These are phyloP conservation scores for Clarireedia paspali DNA, from an alignment of 2,329 filamentous ascomycete species.

Conservation along the genomic window DNA sequence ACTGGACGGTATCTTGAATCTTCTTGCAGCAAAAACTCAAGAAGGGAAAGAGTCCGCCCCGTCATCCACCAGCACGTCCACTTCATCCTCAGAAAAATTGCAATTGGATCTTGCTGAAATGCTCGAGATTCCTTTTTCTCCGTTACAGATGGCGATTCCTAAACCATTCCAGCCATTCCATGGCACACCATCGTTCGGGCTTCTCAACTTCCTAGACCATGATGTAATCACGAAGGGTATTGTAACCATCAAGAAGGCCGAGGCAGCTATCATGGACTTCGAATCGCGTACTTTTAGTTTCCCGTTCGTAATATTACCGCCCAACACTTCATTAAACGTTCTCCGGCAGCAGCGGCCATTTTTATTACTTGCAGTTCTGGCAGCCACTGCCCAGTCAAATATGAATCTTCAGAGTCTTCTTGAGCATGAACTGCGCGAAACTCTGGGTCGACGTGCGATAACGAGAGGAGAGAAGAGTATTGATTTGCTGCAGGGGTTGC, in stretches of 20 bases:
- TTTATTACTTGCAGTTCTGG: constrained; percentile 45
- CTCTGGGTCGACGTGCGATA: constrained; percentile 48
- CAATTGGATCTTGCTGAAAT: constrained; percentile 1
- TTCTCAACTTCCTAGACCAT: constrained; percentile 18
- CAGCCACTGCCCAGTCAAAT: constrained; percentile 40
- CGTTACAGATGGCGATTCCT: not conserved
- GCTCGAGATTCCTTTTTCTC: not conserved
- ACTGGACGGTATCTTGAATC: constrained; percentile 20
- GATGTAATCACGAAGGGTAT: constrained; percentile 15
- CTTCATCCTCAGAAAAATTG: not conserved
- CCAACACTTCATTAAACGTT: constrained; percentile 38
- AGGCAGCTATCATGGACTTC: constrained; percentile 14
- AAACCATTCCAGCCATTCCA: constrained; percentile 34
- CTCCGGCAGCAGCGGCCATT: constrained; percentile 41
- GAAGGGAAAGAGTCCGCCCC: constrained; percentile 7
- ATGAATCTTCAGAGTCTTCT: constrained; percentile 46
- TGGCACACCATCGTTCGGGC: constrained; percentile 39
- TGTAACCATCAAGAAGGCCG: constrained; percentile 12
- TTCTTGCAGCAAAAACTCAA: constrained; percentile 12
- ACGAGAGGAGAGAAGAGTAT: constrained; percentile 48
- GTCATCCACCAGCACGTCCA: not conserved
- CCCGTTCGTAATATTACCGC: constrained; percentile 24
- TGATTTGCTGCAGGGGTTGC: constrained; percentile 48
- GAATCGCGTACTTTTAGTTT: constrained; percentile 11
- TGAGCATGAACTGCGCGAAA: constrained; percentile 50